Percentiles rank a stretch among this genome's conserved stretches.
These are phyloP conservation scores for Metschnikowia rubicola DNA, from an alignment of 805 yeast species.

Conservation along the genomic window DNA sequence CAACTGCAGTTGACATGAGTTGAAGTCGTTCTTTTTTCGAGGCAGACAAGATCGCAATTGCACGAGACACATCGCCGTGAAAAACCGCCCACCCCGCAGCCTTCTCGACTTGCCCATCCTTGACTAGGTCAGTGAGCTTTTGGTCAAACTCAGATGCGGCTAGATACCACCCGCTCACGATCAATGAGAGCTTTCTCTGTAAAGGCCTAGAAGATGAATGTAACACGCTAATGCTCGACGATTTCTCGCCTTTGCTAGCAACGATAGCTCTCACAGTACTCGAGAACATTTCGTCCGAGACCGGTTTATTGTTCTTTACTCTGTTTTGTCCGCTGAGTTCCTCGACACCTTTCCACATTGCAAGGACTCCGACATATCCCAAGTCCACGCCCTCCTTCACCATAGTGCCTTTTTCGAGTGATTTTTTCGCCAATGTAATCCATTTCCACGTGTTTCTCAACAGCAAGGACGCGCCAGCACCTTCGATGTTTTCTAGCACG, in stretches of 20 bases:
- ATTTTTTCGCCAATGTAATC: constrained; percentile 68
- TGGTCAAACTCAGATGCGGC: constrained; percentile 72
- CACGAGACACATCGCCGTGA: constrained; percentile 80
- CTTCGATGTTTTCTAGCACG: constrained; percentile 50
- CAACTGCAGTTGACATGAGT: constrained; percentile 88
- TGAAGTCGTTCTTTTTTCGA: constrained; percentile 67
- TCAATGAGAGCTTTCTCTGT: constrained; percentile 74
- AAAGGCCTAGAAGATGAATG: constrained; percentile 49
- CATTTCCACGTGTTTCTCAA: constrained; percentile 87
- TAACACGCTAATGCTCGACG: constrained; percentile 45
- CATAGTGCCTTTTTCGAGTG: constrained; percentile 65
- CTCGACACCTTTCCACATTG: constrained; percentile 80
- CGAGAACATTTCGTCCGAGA: constrained; percentile 40
- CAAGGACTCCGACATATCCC: constrained; percentile 83
- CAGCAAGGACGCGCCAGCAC: constrained; percentile 48
- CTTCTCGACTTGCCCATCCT: constrained; percentile 64
- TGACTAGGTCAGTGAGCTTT: constrained; percentile 54
- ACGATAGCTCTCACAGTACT: constrained; percentile 53
- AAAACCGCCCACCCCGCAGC: constrained; percentile 99
- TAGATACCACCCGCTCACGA: constrained; percentile 89
- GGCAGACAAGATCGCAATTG: constrained; percentile 74
- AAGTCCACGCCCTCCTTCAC: constrained; percentile 68
- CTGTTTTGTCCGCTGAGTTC: constrained; percentile 48
- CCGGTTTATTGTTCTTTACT: constrained; percentile 17
- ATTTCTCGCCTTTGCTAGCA: constrained; percentile 43